phyloP scores from a whole-genome alignment of 1,284 basidiomycete species.

The Volvariella volvacea region DNA sequence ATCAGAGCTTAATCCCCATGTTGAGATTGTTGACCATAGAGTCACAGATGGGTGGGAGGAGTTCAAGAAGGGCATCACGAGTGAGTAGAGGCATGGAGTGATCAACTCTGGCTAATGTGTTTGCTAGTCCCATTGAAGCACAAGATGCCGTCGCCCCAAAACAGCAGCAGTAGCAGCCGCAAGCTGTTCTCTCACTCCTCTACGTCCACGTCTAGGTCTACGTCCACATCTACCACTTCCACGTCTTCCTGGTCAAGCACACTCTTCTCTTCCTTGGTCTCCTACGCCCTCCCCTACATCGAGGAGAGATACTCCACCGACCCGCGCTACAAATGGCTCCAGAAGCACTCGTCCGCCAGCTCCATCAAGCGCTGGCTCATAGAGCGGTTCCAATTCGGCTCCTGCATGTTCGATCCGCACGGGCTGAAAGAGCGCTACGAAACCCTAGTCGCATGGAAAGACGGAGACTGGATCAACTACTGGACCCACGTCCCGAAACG shows the following conservation, averaged over 20 bases:
- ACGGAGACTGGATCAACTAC: constrained; percentile 49
- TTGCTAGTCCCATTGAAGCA: too few species aligned
- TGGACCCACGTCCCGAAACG: constrained; percentile 34
- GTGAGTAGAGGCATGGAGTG: constrained; percentile 21
- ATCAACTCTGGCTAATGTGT: too few species aligned
- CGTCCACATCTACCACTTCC: background rate
- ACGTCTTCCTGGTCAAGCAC: constrained; percentile 8
- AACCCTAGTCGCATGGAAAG: constrained; percentile 35
- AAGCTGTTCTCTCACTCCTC: constrained; percentile 9
- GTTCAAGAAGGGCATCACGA: constrained; percentile 27
- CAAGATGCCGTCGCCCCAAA: too few species aligned
- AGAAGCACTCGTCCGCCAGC: constrained; percentile 41
- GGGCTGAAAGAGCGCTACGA: constrained; percentile 40
- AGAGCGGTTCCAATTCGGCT: constrained; percentile 49
- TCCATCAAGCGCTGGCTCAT: constrained; percentile 42
- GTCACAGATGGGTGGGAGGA: constrained; percentile 44
- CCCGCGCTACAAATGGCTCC: constrained; percentile 36
- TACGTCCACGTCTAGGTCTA: background rate
- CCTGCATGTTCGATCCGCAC: constrained; percentile 47
- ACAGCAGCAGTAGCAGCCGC: too few species aligned
- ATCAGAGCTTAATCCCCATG: constrained; percentile 36
- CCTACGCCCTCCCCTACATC: constrained; percentile 31
- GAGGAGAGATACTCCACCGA: constrained; percentile 28
- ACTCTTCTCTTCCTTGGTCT: constrained; percentile 22
- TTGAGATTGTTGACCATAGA: constrained; percentile 33